Percentiles rank a stretch among this genome's conserved stretches.
Evolutionary conservation across 208 protist genomes (phyloP).

Genomic region (Trypanosoma platydactyli): DNA sequence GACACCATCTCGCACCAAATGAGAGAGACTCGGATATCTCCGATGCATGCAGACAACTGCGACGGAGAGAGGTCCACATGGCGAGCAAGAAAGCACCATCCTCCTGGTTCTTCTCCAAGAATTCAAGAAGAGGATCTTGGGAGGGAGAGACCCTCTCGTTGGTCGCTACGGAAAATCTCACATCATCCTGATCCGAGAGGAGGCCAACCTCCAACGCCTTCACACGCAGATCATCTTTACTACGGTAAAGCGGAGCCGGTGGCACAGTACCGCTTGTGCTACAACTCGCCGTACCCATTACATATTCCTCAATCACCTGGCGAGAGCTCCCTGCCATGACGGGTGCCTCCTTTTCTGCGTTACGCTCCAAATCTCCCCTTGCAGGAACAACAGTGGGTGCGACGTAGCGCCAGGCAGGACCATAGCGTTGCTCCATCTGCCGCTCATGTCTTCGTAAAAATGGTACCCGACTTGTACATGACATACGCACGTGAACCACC

Average conservation of each 20-base stretch:
- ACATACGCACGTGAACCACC: not conserved
- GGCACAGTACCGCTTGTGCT: not conserved
- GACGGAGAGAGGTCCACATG: constrained; percentile 79
- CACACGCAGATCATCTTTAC: constrained; percentile 3
- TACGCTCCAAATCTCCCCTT: not conserved
- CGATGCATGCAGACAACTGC: constrained; percentile 74
- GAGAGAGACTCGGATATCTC: constrained; percentile 67
- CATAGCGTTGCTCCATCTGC: constrained; percentile 47
- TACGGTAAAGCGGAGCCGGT: not conserved
- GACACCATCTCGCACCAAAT: constrained; percentile 62
- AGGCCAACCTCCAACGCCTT: constrained; percentile 20
- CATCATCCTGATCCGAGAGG: constrained; percentile 1
- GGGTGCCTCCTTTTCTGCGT: not conserved
- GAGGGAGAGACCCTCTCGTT: not conserved
- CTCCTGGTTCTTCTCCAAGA: constrained; percentile 68
- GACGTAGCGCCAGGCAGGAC: constrained; percentile 52
- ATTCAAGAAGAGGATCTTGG: constrained; percentile 53
- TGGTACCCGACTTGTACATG: not conserved
- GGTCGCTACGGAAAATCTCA: not conserved
- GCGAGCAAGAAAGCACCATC: constrained; percentile 72
- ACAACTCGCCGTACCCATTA: too few relatives aligned
- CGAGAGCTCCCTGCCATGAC: not conserved
- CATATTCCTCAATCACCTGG: not conserved
- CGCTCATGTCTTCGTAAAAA: constrained; percentile 36
- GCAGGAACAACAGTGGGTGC: not conserved